phyloP scores from a whole-genome alignment of 345 rosid species.

The Gossypium australe region DNA sequence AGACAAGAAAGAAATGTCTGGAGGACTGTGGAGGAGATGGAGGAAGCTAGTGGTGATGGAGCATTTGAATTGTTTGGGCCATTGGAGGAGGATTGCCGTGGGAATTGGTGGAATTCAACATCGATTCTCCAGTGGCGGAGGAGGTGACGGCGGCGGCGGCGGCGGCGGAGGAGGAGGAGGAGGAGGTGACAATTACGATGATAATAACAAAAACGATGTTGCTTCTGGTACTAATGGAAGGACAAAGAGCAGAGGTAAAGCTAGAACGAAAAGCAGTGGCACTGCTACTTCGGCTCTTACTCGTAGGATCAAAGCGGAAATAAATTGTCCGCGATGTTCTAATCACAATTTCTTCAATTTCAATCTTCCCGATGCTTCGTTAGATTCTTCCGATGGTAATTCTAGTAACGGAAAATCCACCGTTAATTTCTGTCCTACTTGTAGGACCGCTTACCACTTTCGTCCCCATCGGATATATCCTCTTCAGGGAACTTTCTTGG shows the following conservation, averaged over 20 bases:
- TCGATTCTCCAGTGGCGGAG: background rate
- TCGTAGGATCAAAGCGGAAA: slow-evolving; percentile 76
- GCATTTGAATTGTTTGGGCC: background rate
- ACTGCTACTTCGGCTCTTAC: background rate
- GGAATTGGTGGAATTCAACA: slow-evolving; percentile 7
- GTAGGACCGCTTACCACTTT: slow-evolving; percentile 79
- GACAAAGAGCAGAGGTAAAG: background rate
- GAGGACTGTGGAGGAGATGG: slow-evolving; percentile 6
- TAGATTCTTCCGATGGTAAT: slow-evolving; percentile 12
- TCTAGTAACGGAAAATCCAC: background rate
- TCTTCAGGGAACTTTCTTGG: slow-evolving; percentile 84
- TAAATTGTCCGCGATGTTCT: slow-evolving; percentile 88
- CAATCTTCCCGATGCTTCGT: slow-evolving; percentile 22
- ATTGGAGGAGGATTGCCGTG: background rate
- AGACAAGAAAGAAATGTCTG: background rate
- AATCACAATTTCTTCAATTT: slow-evolving; percentile 37
- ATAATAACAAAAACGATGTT: background rate
- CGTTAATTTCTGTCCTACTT: slow-evolving; percentile 79
- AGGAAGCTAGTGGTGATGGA: slow-evolving; percentile 1
- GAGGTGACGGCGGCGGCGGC: background rate
- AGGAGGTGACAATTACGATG: background rate
- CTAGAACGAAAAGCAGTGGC: background rate
- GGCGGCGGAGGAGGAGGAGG: background rate
- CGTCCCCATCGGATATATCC: slow-evolving; percentile 37
- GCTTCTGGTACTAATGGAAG: background rate